Evolutionary conservation across 2,329 filamentous ascomycete species (phyloP).

Genomic region (Fusarium sp.): DNA sequence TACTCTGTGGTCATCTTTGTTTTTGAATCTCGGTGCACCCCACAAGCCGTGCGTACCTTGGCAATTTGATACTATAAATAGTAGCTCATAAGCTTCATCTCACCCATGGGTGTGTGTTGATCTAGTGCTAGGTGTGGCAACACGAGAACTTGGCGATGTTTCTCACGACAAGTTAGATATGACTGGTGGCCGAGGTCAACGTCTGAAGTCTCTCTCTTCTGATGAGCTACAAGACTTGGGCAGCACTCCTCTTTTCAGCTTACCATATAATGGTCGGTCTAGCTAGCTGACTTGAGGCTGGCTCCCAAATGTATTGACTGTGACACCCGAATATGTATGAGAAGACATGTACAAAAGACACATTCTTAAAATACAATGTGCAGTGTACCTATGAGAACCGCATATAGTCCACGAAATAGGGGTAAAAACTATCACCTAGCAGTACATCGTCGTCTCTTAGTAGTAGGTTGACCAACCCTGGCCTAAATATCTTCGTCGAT

Average conservation of each 20-base stretch:
- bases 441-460: background rate
- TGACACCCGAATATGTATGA: too few relatives aligned
- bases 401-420: background rate
- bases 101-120: constrained; percentile 22
- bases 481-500: background rate
- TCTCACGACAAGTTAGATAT: background rate
- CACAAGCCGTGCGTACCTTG: constrained; percentile 13
- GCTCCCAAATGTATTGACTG: background rate
- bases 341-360: background rate
- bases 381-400: background rate
- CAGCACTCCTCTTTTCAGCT: background rate
- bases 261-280: background rate
- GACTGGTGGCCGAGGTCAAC: background rate
- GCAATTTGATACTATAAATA: constrained; percentile 25
- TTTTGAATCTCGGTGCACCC: background rate
- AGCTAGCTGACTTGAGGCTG: background rate
- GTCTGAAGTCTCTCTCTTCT: background rate
- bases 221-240: background rate
- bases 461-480: background rate
- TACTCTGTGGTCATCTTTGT: background rate
- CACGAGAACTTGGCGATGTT: background rate
- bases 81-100: constrained; percentile 25
- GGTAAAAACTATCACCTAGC: background rate
- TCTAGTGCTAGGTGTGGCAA: constrained; percentile 1
- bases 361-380: background rate